A percentile compares a stretch with the other conserved stretches of the same genome.
These are phyloP conservation scores for Euclidium syriacum DNA, from an alignment of 345 rosid genomes.

Conservation along the genomic window DNA sequence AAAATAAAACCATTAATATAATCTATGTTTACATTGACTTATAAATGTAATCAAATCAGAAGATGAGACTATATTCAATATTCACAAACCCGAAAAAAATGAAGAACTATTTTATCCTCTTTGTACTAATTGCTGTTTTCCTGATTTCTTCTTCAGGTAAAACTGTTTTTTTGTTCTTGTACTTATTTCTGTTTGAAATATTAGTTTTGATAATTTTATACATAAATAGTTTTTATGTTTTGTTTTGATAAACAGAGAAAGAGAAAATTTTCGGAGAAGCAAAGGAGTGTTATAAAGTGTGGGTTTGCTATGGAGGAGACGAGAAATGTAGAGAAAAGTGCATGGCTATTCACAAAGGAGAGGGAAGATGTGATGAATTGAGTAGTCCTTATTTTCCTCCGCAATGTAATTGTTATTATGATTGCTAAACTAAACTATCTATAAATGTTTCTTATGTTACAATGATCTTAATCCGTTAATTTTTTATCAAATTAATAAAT, in stretches of 20 bases:
- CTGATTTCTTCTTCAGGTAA: slow-evolving; percentile 8
- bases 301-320: neutral
- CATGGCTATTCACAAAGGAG: neutral
- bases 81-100: neutral
- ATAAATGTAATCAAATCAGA: no score
- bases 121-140: neutral
- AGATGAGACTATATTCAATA: neutral
- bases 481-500: no score
- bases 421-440: no score
- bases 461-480: no score
- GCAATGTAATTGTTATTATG: no score
- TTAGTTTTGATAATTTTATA: neutral
- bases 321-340: neutral
- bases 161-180: no score
- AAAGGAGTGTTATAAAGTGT: neutral
- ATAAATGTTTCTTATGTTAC: no score
- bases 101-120: slow-evolving; percentile 1
- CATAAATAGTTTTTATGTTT: neutral
- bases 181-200: neutral
- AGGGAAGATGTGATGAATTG: neutral
- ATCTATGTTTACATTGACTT: no score
- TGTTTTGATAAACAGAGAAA: neutral
- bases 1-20: no score
- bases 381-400: no score
- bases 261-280: neutral